Conservation (phyloP, 257 asterid species). For the Voacanga thouarsii region DNA sequence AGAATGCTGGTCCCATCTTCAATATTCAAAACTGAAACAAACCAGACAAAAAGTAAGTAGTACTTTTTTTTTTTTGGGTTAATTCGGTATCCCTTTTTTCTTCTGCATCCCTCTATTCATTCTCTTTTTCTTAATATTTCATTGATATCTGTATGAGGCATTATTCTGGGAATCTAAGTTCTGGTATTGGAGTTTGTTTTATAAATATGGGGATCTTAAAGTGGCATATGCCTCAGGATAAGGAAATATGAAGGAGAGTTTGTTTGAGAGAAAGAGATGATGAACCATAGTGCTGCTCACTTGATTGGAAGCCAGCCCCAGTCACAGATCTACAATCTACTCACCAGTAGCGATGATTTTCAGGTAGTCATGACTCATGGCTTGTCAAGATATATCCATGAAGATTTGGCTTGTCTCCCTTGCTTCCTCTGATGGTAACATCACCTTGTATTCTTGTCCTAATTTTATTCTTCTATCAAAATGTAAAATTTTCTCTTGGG, state of each 20-base stretch:
- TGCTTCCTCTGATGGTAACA: not conserved
- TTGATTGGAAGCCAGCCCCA: not conserved
- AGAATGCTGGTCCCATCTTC: slow-evolving; percentile 48
- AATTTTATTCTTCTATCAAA: not conserved
- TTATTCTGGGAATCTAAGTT: not conserved
- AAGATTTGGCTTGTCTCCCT: not conserved
- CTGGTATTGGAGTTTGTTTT: not conserved
- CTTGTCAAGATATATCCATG: not conserved
- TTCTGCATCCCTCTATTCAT: not conserved
- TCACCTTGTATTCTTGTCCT: not conserved
- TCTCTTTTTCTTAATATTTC: not conserved
- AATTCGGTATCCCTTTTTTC: not conserved
- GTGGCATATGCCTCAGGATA: not conserved
- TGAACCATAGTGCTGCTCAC: not conserved
- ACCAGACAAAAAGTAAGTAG: not conserved
- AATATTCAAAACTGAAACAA: slow-evolving; percentile 18
- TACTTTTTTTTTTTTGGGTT: no score
- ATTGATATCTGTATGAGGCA: not conserved
- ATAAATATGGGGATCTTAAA: not conserved
- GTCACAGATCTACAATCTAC: not conserved
- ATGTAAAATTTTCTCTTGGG: no score
- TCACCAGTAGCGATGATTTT: not conserved
- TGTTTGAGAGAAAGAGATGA: not conserved
- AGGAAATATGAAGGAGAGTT: not conserved
- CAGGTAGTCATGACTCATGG: not conserved